Base-by-base conservation (phyloP, 768 basidiomycete species). In the Psilocybe cubensis region DNA sequence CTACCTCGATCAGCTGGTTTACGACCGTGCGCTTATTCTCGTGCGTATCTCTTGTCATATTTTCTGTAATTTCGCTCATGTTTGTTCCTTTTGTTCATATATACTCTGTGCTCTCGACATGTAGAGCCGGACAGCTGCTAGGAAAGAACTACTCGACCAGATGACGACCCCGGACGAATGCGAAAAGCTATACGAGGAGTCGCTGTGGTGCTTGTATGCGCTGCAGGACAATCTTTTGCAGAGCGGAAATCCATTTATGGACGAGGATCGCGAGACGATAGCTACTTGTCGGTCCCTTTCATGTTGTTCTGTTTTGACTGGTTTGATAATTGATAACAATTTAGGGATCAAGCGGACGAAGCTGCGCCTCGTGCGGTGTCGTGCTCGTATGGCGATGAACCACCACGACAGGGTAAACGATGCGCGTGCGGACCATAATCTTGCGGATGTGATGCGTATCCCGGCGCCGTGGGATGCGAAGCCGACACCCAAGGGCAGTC, bases 151-250 rank as follows among this genome's bases (percentile, higher is more conserved):
- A 0, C 76, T 92, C 10, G 92, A 94, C 67, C 84, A 90, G 67
- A 88, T 87, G 35, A 79, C 79, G 42, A 83, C 83, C 25, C 87
- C 91, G 0, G 83, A 90, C 61, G 90, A 93, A 67, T 96, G 94
- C 70, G 94, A 97, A 77, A 91, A 89, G 70, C 78, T 96, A 33
- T 99, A 98, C 72, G 96, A 98, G 66, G 94, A 94, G 65, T 93
- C 94, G 0, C 72, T 98, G 7, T 97, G 94, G 94, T 91, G 95
- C 68, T 79, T 98, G 27, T 92, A 95, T 62, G 91, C 94, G 0
- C 79, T 98, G 7, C 89, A 95, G 68, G 97, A 98, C 68, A 91
- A 96, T 65, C 78, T 94, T 1, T 69, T 91, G 59, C 89, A 93
- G 70, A 83, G 80, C 8, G 90, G 87, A 12, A 94, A 92, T 67